Evolutionary conservation across 441 rosid genomes (phyloP).

Genomic region (Brassica balearica): DNA sequence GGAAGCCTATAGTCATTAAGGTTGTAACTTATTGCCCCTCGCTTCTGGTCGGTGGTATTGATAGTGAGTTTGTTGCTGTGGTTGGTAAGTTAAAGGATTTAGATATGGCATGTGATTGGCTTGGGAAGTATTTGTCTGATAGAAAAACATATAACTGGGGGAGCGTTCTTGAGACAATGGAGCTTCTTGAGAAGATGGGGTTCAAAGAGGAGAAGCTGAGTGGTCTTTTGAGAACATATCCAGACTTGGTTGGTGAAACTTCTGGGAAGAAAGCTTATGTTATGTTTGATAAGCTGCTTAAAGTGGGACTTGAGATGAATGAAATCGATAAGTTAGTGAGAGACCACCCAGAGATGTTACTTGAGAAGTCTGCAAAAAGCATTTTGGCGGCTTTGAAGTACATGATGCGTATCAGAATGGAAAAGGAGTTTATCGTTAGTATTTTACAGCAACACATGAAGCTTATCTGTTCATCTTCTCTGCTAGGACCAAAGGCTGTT

Average conservation of each 20-base stretch:
- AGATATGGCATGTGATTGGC: slow-evolving; percentile 54
- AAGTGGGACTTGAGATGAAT: slow-evolving; percentile 59
- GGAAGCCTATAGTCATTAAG: slow-evolving; percentile 54
- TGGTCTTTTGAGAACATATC: slow-evolving; percentile 52
- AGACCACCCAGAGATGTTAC: slow-evolving; percentile 57
- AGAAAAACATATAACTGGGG: slow-evolving; percentile 57
- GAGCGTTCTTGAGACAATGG: slow-evolving; percentile 54
- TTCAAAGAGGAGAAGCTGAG: slow-evolving; percentile 52
- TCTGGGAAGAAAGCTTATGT: slow-evolving; percentile 62
- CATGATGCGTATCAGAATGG: slow-evolving; percentile 57
- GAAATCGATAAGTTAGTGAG: slow-evolving; percentile 53
- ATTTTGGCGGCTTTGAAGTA: slow-evolving; percentile 52
- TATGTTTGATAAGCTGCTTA: slow-evolving; percentile 57
- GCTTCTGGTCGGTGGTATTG: slow-evolving; percentile 54
- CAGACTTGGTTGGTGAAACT: slow-evolving; percentile 58
- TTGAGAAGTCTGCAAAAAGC: slow-evolving; percentile 49
- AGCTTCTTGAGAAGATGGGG: slow-evolving; percentile 62
- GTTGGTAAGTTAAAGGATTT: slow-evolving; percentile 51
- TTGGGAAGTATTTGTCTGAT: slow-evolving; percentile 47
- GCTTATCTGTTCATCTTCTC: slow-evolving; percentile 53
- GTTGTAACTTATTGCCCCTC: slow-evolving; percentile 59
- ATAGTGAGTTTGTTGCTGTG: slow-evolving; percentile 51
- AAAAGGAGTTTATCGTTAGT: slow-evolving; percentile 46
- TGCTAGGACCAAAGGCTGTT: slow-evolving; percentile 57
- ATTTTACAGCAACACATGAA: slow-evolving; percentile 45